phyloP scores from a whole-genome alignment of 2,329 filamentous ascomycete species.

The Xylariaceae sp. region DNA sequence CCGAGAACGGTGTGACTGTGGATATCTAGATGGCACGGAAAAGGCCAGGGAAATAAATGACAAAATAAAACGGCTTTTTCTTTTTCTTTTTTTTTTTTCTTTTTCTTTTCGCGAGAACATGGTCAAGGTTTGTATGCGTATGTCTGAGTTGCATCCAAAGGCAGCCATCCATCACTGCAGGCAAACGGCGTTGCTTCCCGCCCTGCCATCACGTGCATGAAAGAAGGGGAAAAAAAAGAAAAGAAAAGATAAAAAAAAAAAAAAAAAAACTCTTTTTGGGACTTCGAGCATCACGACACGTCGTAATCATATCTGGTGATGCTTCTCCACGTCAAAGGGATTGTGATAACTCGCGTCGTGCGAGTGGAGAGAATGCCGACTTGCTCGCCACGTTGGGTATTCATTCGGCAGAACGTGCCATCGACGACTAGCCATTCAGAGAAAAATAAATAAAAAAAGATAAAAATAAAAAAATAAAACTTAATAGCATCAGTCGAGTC shows the following conservation, averaged over 20 bases:
- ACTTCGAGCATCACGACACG: constrained; percentile 8
- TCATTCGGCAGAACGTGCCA: background rate
- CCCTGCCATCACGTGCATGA: constrained; percentile 17
- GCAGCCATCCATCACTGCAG: constrained; percentile 12
- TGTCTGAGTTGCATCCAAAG: constrained; percentile 16
- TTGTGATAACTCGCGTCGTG: constrained; percentile 4
- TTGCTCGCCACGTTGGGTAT: background rate
- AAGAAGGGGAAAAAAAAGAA: too few relatives aligned
- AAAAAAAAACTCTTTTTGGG: background rate
- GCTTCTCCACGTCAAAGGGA: background rate
- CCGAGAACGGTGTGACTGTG: constrained; percentile 2
- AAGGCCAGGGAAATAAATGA: background rate
- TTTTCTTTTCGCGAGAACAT: background rate
- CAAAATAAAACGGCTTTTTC: background rate
- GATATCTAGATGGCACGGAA: background rate
- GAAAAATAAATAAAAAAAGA: too few relatives aligned
- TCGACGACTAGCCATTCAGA: background rate
- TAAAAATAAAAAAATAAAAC: too few relatives aligned
- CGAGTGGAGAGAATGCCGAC: background rate
- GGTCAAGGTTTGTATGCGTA: constrained; percentile 13
- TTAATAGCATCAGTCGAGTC: background rate
- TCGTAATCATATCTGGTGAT: background rate
- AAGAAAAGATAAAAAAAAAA: too few relatives aligned
- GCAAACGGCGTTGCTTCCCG: constrained; percentile 3
- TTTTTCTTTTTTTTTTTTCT: too few relatives aligned